phyloP scores from a whole-genome alignment of 2,329 filamentous ascomycete genomes.

The Pestalotiopsis sp. region DNA sequence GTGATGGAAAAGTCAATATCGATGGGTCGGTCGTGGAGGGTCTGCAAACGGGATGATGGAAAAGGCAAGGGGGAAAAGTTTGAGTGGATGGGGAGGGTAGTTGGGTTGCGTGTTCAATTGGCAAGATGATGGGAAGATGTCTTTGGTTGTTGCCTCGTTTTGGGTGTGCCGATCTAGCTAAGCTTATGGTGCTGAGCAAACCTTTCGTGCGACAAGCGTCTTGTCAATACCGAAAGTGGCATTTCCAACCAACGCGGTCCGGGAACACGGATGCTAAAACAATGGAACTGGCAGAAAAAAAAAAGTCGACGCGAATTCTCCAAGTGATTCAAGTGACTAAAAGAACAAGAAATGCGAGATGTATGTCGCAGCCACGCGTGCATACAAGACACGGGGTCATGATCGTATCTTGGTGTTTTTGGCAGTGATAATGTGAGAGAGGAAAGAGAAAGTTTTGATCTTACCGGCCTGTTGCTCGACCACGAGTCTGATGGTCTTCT shows the following conservation, averaged over 20 bases:
- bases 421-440: too few species aligned
- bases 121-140: neutral
- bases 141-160: slow-evolving; percentile 2
- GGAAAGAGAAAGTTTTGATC: slow-evolving; percentile 12
- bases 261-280: neutral
- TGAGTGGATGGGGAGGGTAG: neutral
- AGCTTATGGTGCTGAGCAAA: neutral
- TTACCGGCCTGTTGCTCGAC: slow-evolving; percentile 31
- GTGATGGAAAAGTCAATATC: slow-evolving; percentile 13
- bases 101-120: neutral
- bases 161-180: neutral
- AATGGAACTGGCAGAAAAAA: neutral
- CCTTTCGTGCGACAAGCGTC: slow-evolving; percentile 1
- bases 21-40: neutral
- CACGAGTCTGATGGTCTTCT: slow-evolving; percentile 36
- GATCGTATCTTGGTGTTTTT: neutral
- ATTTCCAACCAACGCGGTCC: neutral
- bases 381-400: neutral
- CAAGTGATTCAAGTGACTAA: neutral
- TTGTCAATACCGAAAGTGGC: neutral
- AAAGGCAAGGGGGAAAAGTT: neutral
- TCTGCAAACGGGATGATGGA: neutral
- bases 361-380: neutral
- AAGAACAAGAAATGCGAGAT: neutral
- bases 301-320: neutral